These are phyloP conservation scores for Termitomyces sp. DNA, from an alignment of 768 basidiomycete genomes.

Conservation along the genomic window DNA sequence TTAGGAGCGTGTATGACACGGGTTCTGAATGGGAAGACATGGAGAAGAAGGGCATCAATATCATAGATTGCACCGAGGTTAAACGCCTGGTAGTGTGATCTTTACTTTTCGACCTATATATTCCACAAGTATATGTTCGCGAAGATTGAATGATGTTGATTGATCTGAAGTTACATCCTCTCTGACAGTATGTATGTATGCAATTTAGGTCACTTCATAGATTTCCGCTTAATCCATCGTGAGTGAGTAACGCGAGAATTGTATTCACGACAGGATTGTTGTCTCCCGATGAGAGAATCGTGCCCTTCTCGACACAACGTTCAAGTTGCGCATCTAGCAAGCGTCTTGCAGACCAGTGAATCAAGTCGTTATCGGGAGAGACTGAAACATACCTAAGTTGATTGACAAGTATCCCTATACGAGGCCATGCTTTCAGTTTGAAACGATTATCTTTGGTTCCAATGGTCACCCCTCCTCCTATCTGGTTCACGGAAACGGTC, in stretches of 20 bases:
- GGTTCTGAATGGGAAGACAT: slow-evolving; percentile 34
- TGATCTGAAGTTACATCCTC: not conserved
- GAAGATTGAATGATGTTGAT: too few species aligned
- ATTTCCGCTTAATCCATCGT: slow-evolving; percentile 18
- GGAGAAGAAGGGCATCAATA: slow-evolving; percentile 28
- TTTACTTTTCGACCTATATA: not conserved
- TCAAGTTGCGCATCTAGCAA: slow-evolving; percentile 68
- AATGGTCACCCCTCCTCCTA: slow-evolving; percentile 71
- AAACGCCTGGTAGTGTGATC: slow-evolving; percentile 15
- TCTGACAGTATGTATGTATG: not conserved
- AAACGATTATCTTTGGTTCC: slow-evolving; percentile 50
- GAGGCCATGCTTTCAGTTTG: slow-evolving; percentile 78
- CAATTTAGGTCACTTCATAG: not conserved
- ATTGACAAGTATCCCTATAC: slow-evolving; percentile 87
- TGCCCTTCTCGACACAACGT: slow-evolving; percentile 62
- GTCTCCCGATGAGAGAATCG: slow-evolving; percentile 38
- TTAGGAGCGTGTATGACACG: slow-evolving; percentile 37
- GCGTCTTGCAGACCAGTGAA: slow-evolving; percentile 35
- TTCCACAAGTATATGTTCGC: too few species aligned
- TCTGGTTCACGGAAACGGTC: slow-evolving; percentile 70
- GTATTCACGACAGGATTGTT: slow-evolving; percentile 50
- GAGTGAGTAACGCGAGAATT: slow-evolving; percentile 26
- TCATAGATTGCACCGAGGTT: slow-evolving; percentile 28
- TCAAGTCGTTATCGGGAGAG: not conserved
- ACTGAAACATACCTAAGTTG: slow-evolving; percentile 60